Conservation (phyloP, 129 eudicot genomes). For the Apium graveolens region DNA sequence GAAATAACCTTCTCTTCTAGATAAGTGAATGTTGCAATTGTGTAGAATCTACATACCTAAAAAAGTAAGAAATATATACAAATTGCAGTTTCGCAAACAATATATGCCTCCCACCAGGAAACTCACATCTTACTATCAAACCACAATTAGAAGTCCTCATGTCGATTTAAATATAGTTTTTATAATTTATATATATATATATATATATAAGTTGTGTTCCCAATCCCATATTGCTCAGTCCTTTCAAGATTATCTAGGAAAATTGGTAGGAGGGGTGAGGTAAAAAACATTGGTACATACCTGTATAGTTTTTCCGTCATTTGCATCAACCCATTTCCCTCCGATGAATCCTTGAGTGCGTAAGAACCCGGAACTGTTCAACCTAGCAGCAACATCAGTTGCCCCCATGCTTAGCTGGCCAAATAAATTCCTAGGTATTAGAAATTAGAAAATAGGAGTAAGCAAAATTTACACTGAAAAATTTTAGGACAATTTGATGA, state of each 20-base stretch:
- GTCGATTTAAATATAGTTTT: background rate
- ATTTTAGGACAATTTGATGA: background rate
- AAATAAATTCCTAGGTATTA: conserved; percentile 8
- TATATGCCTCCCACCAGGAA: background rate
- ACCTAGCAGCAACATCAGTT: conserved; percentile 49
- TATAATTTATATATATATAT: no score
- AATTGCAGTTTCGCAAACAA: background rate
- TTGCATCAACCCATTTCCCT: conserved; percentile 87
- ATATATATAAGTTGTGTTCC: no score
- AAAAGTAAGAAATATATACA: background rate
- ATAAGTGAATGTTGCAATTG: background rate
- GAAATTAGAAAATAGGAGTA: background rate
- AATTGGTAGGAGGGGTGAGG: background rate
- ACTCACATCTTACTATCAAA: background rate
- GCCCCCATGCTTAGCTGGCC: conserved; percentile 61
- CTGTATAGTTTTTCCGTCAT: conserved; percentile 72
- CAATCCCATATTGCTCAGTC: background rate
- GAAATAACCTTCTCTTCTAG: background rate
- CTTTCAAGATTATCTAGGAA: background rate
- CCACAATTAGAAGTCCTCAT: background rate
- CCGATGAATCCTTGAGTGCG: conserved; percentile 66
- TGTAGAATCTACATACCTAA: background rate
- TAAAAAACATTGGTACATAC: conserved; percentile 20
- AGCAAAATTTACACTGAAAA: background rate
- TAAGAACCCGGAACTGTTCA: conserved; percentile 56